Evolutionary conservation across 805 yeast genomes (phyloP).

Genomic region (Ogataea pignaliae): DNA sequence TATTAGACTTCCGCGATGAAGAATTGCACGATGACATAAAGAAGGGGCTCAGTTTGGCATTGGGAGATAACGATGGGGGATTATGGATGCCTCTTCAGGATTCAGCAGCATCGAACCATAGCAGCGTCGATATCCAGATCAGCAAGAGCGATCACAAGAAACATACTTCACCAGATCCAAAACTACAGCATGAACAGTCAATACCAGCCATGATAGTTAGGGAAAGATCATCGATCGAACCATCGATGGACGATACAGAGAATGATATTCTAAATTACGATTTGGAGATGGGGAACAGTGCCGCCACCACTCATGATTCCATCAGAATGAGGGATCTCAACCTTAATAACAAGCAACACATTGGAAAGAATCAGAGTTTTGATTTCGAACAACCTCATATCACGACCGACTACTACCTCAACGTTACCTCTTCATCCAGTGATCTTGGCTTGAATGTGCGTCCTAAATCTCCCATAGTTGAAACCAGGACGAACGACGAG

Average conservation of each 20-base stretch:
- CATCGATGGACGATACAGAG: not conserved
- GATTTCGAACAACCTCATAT: conserved; percentile 1
- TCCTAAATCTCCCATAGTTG: not conserved
- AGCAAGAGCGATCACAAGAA: not conserved
- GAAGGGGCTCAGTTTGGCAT: conserved; percentile 18
- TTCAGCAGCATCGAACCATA: too few species aligned
- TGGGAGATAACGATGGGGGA: conserved; percentile 14
- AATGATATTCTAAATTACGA: conserved; percentile 6
- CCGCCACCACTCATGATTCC: conserved; percentile 4
- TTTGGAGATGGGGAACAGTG: conserved; percentile 8
- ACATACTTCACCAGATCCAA: not conserved
- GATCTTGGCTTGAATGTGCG: conserved; percentile 3
- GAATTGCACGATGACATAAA: conserved; percentile 16
- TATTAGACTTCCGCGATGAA: conserved; percentile 9
- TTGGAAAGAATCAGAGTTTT: not conserved
- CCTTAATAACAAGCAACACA: not conserved
- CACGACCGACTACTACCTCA: conserved; percentile 8
- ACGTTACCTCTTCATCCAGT: conserved; percentile 1
- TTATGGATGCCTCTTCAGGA: conserved; percentile 20
- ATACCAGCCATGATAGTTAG: not conserved
- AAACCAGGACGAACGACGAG: too few species aligned
- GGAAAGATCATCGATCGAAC: too few species aligned
- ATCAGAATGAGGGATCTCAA: conserved; percentile 9
- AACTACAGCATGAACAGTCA: not conserved
- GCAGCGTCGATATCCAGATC: too few species aligned